These are phyloP conservation scores for Murraya koenigii DNA, from an alignment of 345 rosid genomes.

Conservation along the genomic window DNA sequence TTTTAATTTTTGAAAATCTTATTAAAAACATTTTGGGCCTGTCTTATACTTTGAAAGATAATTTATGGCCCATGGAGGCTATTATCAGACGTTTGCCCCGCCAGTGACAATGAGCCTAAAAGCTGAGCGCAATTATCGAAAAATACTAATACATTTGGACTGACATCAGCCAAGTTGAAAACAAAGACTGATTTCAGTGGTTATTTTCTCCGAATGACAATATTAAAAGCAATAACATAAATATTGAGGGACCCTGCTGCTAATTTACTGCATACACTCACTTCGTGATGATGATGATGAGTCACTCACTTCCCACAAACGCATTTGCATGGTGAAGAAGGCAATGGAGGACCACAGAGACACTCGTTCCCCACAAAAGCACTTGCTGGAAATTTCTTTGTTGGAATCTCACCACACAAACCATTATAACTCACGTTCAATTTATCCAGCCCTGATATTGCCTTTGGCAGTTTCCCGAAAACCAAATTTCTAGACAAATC, in stretches of 20 bases:
- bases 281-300: not conserved
- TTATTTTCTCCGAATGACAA: not conserved
- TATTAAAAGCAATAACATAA: not conserved
- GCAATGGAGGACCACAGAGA: slow-evolving; percentile 55
- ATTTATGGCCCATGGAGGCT: too few relatives aligned
- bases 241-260: not conserved
- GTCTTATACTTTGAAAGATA: too few relatives aligned
- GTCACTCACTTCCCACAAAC: not conserved
- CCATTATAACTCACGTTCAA: slow-evolving; percentile 58
- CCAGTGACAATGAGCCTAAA: too few relatives aligned
- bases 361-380: slow-evolving; percentile 50
- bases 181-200: not conserved
- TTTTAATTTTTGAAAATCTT: too few relatives aligned
- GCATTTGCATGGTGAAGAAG: slow-evolving; percentile 43
- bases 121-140: too few relatives aligned
- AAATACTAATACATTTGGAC: too few relatives aligned
- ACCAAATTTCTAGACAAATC: slow-evolving; percentile 57
- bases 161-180: too few relatives aligned
- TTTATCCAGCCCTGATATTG: slow-evolving; percentile 37
- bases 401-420: slow-evolving; percentile 69
- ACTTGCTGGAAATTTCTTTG: slow-evolving; percentile 48
- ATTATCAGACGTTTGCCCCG: too few relatives aligned
- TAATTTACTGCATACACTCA: not conserved
- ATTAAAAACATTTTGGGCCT: too few relatives aligned
- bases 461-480: slow-evolving; percentile 53